Evolutionary conservation across 2,329 filamentous ascomycete genomes (phyloP), one percentile per base, ranked within the genome.

Genomic region (Neoascochyta sp.): DNA sequence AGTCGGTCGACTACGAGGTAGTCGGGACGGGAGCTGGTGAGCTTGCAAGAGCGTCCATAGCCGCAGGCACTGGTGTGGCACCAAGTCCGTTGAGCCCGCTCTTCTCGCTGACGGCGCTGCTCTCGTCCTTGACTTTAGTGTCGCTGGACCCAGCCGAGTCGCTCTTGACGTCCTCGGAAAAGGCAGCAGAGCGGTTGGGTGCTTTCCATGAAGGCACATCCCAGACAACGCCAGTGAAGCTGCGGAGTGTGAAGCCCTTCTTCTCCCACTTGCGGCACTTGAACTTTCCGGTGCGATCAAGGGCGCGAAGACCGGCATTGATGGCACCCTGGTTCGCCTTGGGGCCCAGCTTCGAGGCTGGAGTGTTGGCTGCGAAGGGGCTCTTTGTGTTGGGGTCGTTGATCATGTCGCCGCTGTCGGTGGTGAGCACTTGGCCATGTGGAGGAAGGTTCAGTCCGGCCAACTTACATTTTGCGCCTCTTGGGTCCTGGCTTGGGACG

Each of bases 281-380:
- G 43, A 47, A 47, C 55, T 90, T 85, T 47, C 90, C 90, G 6
- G 84, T 84, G 39, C 90, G 82, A 64, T 98, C 92, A 44, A 98
- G 83, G 9, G 92, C 90, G 32, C 92, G 86, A 27, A 98, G 81
- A 29, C 87, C 86, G 32, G 92, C 92, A 60, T 98, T 98, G 73
- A 98, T 98, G 37, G 90, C 90, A 43, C 92, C 92, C 54, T 90
- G 86, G 62, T 95, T 96, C 29, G 90, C 90, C 65, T 95, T 96
- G 47, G 92, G 92, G 3, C 90, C 90, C 15, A 96, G 81, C 63
- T 94, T 94, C 66, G 90, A 86, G 28, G 73, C 70, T 24, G 70
- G 65, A 13, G 62, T 57, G n/a, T 56, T 50, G 39, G 60, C 56
- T 36, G 57, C 50, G 26, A 70, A 65, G 50, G 73, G 48, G 9